Evolutionary conservation across 2,329 filamentous ascomycete species (phyloP), one percentile per base, ranked within the genome.

Genomic region (Pseudogymnoascus sp.): DNA sequence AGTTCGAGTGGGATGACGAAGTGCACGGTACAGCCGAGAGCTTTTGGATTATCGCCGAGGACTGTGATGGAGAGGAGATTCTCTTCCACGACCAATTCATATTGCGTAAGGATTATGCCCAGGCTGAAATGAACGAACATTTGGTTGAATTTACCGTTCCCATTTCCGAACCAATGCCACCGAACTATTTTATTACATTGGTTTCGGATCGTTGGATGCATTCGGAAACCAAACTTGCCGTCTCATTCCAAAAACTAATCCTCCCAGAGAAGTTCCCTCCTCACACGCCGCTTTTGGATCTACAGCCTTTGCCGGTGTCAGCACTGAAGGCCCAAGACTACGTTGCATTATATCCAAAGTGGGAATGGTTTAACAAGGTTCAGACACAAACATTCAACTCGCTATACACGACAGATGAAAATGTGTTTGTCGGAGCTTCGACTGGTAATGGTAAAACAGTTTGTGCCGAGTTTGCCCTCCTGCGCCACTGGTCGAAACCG

Each of bases 181-280:
- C 95, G 0, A 96, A 99, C 74, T 99, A 99, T 77, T 99, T 99
- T 76, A 91, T 99, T 69, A 94, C 91, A 0, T 84, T 99, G 38
- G 77, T 97, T 18, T 97, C 93, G 3, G 94, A 99, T 73, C 83
- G 94, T 67, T 99, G 94, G 94, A 97, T 99, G 91, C 91, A 96
- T 72, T 91, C 93, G 0, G 92, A 99, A 76, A 96, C 92, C 1
- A 91, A 92, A 71, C 79, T 99, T 60, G 88, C 93, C 0, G 88
- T 99, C 1, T 93, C 92, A 0, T 97, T 99, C 77, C 89, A 96
- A 72, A 97, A 97, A 73, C 80, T 99, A 28, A 89, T 96, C 43
- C 81, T 99, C 4, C 94, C 94, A 0, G 93, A 97, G 73, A 94
- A 94, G 70, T 99, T 99, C 73, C 92, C 92, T 30, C 87, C 94